These are phyloP conservation scores for Quercus bicolor DNA, from an alignment of 306 rosid species.

Conservation along the genomic window DNA sequence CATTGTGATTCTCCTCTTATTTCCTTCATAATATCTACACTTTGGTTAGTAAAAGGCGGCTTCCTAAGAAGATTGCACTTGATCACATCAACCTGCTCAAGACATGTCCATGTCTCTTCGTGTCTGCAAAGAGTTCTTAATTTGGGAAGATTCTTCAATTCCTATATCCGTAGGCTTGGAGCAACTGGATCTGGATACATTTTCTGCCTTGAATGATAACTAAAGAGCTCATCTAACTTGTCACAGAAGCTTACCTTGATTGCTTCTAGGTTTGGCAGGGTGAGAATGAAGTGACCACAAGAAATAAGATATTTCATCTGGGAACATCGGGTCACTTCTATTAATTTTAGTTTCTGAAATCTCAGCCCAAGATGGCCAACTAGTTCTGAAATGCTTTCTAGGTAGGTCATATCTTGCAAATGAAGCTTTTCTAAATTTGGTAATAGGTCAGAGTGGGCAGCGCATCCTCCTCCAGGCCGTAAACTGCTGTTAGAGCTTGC, in stretches of 20 bases:
- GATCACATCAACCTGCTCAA: background rate
- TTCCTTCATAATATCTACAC: background rate
- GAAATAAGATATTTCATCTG: slow-evolving; percentile 2
- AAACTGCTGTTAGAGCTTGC: background rate
- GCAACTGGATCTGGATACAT: background rate
- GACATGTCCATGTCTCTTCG: slow-evolving; percentile 1
- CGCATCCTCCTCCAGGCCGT: slow-evolving; percentile 11
- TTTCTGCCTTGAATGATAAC: background rate
- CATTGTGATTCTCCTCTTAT: slow-evolving; percentile 8
- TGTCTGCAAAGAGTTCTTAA: slow-evolving; percentile 9
- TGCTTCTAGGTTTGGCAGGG: slow-evolving; percentile 10
- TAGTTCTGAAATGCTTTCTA: slow-evolving; percentile 16
- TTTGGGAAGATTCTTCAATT: slow-evolving; percentile 9
- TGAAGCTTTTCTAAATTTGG: slow-evolving; percentile 20
- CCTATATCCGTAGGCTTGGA: slow-evolving; percentile 1
- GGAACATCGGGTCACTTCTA: slow-evolving; percentile 8
- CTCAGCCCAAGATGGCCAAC: slow-evolving; percentile 17
- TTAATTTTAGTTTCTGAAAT: slow-evolving; percentile 13
- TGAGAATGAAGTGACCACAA: background rate
- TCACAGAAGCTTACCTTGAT: slow-evolving; percentile 4
- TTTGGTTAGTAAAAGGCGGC: slow-evolving; percentile 1
- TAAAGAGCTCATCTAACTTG: slow-evolving; percentile 10
- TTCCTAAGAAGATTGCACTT: slow-evolving; percentile 10
- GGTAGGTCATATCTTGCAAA: background rate
- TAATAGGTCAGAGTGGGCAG: slow-evolving; percentile 10